Conservation (phyloP, 129 eudicot genomes). For the Centella asiatica region DNA sequence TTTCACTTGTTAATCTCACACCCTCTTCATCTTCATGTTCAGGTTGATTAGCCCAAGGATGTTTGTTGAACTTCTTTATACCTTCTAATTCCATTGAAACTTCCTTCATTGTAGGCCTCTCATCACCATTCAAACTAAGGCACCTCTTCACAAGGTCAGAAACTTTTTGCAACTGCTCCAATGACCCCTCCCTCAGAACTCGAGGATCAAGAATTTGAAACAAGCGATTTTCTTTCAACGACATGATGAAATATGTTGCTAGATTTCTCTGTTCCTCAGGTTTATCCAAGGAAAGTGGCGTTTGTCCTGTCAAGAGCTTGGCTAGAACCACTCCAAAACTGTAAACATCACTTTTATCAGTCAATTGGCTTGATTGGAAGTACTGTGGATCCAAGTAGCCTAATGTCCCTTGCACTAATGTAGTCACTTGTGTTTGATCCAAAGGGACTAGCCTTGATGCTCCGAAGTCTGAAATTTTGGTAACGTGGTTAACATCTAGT, state of each 20-base stretch:
- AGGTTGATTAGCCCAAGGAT: conserved; percentile 27
- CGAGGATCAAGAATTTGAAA: conserved; percentile 31
- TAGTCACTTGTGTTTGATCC: conserved; percentile 36
- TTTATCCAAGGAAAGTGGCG: conserved; percentile 24
- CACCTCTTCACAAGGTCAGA: conserved; percentile 37
- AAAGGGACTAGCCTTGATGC: conserved; percentile 41
- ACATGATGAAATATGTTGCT: conserved; percentile 29
- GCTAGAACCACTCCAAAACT: conserved; percentile 46
- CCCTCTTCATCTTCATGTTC: conserved; percentile 14
- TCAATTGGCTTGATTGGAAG: conserved; percentile 38
- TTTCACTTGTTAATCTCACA: not conserved
- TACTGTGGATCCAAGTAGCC: conserved; percentile 57
- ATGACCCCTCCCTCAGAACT: conserved; percentile 22
- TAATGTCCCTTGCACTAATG: conserved; percentile 40
- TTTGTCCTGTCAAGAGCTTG: conserved; percentile 26
- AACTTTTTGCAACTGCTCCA: conserved; percentile 28
- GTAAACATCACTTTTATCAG: conserved; percentile 44
- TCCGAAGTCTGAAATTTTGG: conserved; percentile 43
- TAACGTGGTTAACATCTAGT: conserved; percentile 32
- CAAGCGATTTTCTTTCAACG: conserved; percentile 31
- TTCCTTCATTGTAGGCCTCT: conserved; percentile 51
- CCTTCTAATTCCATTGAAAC: conserved; percentile 37
- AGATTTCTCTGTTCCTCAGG: conserved; percentile 20
- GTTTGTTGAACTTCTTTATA: conserved; percentile 23
- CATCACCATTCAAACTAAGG: conserved; percentile 22